A percentile compares a stretch with the other conserved stretches of the same genome.
These are phyloP conservation scores for Rhodamnia argentea DNA, from an alignment of 345 rosid species.

Conservation along the genomic window DNA sequence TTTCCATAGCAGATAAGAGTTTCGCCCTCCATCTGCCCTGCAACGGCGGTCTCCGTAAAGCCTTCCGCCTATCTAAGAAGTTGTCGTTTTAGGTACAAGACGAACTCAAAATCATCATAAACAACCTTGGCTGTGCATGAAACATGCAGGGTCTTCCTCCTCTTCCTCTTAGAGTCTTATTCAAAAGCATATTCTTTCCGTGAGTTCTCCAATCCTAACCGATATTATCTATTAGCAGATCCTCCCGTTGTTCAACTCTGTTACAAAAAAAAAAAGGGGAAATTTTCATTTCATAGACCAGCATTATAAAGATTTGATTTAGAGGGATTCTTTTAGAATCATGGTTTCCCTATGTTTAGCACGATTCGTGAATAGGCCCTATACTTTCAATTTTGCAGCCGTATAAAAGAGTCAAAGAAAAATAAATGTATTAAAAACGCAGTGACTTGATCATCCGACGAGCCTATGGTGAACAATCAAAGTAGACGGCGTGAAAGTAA, in stretches of 20 bases:
- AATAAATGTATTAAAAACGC: background rate
- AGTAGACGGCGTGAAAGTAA: background rate
- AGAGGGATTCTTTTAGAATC: background rate
- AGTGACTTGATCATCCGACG: background rate
- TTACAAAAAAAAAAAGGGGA: background rate
- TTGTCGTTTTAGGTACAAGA: background rate
- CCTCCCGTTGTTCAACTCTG: background rate
- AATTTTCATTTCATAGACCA: background rate
- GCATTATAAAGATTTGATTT: background rate
- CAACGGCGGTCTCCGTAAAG: constrained; percentile 1
- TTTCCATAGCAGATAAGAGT: constrained; percentile 39
- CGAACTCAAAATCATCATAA: background rate
- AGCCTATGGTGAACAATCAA: background rate
- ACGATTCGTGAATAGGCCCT: background rate
- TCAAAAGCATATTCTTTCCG: too few species aligned
- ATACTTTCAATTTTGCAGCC: background rate
- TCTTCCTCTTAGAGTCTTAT: too few species aligned
- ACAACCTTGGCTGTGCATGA: background rate
- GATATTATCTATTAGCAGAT: background rate
- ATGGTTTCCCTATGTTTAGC: background rate
- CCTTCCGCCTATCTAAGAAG: constrained; percentile 1
- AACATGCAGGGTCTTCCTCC: background rate
- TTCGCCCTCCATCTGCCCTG: constrained; percentile 2
- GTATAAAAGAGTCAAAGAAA: background rate
- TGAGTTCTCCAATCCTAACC: too few species aligned